A percentile compares a stretch with the other conserved stretches of the same genome.
Evolutionary conservation across 2,329 filamentous ascomycete species (phyloP).

Genomic region (Peltaster fructicola): DNA sequence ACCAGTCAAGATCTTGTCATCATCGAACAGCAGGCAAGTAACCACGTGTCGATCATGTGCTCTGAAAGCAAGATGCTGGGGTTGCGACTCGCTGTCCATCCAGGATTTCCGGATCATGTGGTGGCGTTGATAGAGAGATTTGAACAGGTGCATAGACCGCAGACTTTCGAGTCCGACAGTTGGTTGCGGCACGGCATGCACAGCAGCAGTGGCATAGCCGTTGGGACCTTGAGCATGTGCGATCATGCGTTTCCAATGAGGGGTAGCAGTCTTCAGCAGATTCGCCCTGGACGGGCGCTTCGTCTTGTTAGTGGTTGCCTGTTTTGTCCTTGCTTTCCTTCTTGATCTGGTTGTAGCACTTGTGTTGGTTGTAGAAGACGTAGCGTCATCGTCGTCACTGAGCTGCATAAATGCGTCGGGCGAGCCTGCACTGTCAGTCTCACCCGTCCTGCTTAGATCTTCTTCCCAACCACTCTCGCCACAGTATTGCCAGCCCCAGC

Average conservation of each 20-base stretch:
- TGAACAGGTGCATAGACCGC: slow-evolving; percentile 78
- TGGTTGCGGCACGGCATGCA: slow-evolving; percentile 63
- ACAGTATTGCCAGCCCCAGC: slow-evolving; percentile 96
- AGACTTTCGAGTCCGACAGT: slow-evolving; percentile 62
- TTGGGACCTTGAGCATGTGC: slow-evolving; percentile 60
- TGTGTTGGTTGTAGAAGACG: slow-evolving; percentile 11
- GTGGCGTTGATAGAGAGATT: slow-evolving; percentile 86
- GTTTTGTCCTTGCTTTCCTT: slow-evolving; percentile 2
- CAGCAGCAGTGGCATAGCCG: slow-evolving; percentile 73
- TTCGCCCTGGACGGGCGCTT: slow-evolving; percentile 9
- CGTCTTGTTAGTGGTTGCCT: slow-evolving; percentile 4
- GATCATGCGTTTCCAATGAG: slow-evolving; percentile 29
- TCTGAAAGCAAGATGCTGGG: slow-evolving; percentile 85
- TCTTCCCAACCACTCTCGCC: slow-evolving; percentile 52
- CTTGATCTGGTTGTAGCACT: slow-evolving; percentile 6
- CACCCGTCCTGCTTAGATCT: slow-evolving; percentile 47
- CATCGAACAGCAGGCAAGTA: slow-evolving; percentile 92
- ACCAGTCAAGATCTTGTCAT: slow-evolving; percentile 93
- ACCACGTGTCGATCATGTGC: slow-evolving; percentile 93
- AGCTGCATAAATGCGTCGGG: slow-evolving; percentile 4
- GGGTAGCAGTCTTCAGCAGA: slow-evolving; percentile 12
- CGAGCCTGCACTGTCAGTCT: slow-evolving; percentile 6
- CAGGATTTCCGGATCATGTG: slow-evolving; percentile 80
- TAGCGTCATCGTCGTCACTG: slow-evolving; percentile 17
- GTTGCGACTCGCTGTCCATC: slow-evolving; percentile 69